Evolutionary conservation across 768 basidiomycete species (phyloP), one percentile per base, ranked within the genome.

Genomic region (Cantharellus cinnabarinus): DNA sequence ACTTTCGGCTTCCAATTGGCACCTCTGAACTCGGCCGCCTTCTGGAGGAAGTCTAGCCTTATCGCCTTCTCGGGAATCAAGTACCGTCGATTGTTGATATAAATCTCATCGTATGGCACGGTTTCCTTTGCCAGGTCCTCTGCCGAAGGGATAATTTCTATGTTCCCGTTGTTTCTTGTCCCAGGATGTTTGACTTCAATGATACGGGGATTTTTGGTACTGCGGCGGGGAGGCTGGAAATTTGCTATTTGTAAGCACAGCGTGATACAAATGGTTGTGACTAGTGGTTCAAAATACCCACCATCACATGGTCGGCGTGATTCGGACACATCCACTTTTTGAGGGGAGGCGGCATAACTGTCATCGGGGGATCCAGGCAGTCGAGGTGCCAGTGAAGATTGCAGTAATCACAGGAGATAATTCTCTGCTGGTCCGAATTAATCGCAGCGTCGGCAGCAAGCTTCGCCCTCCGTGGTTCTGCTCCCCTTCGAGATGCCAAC

Each of bases 251-350:
- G 20, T 29, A 29, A 56, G 57, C 63, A n/a, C 48, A 54, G 44
- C 62, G 60, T 37, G 60, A 50, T 7, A 29, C 56, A n/a, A 59
- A 51, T 42, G 50, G 39, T 50, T 62, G 41, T 59, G 41, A 20
- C 52, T 39, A 48, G 58, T 38, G 10, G n/a, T 41, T 20, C 54
- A 14, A 56, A 51, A 58, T 4, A 62, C 20, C 70, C 67, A 94
- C 93, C 61, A 87, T 69, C 58, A 82, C 76, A 60, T 81, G 80
- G 63, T 95, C 91, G n/a, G 81, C 82, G 67, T 99, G 95, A 66
- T 94, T 89, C 4, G 95, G 95, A 69, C 95, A 99, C 91, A 94
- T 95, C 93, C 94, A 99, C 69, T 93, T 95, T 74, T 82, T 86
- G 64, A 80, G 80, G 60, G 83, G 80, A 7, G 84, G 77, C 2